These are phyloP conservation scores for Colletotrichum lini DNA, from an alignment of 2,329 filamentous ascomycete genomes.

Conservation along the genomic window DNA sequence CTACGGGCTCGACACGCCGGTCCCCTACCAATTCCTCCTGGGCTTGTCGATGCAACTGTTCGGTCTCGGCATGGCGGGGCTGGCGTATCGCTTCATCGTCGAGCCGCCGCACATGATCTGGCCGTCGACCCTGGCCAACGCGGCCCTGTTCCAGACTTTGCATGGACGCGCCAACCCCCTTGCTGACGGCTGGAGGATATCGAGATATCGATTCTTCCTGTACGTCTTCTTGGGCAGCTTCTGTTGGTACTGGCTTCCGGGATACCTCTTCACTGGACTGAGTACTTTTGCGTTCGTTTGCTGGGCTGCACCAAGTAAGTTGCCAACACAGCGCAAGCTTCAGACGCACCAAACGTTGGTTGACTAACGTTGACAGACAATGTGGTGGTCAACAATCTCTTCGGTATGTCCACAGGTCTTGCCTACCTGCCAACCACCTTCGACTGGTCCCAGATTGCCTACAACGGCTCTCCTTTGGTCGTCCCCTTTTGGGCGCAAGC, in stretches of 20 bases:
- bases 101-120: conserved; percentile 62
- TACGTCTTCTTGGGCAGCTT: conserved; percentile 58
- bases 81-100: conserved; percentile 59
- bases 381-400: conserved; percentile 78
- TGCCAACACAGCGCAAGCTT: conserved; percentile 41
- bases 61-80: conserved; percentile 62
- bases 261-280: conserved; percentile 60
- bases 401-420: conserved; percentile 56
- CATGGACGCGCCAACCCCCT: conserved; percentile 55
- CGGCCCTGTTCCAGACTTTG: conserved; percentile 58
- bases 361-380: conserved; percentile 59
- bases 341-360: conserved; percentile 30
- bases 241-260: conserved; percentile 64
- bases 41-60: conserved; percentile 62
- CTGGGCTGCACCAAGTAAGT: conserved; percentile 58
- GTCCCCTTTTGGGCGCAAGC: conserved; percentile 71
- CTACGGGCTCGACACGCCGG: conserved; percentile 54
- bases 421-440: conserved; percentile 50
- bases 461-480: conserved; percentile 56
- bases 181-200: conserved; percentile 54
- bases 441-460: conserved; percentile 49
- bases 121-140: conserved; percentile 61
- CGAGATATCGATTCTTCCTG: conserved; percentile 55
- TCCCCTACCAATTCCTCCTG: conserved; percentile 61
- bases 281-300: conserved; percentile 62